phyloP scores from a whole-genome alignment of 495 filamentous ascomycete species.

The Margaritispora aquatica region DNA sequence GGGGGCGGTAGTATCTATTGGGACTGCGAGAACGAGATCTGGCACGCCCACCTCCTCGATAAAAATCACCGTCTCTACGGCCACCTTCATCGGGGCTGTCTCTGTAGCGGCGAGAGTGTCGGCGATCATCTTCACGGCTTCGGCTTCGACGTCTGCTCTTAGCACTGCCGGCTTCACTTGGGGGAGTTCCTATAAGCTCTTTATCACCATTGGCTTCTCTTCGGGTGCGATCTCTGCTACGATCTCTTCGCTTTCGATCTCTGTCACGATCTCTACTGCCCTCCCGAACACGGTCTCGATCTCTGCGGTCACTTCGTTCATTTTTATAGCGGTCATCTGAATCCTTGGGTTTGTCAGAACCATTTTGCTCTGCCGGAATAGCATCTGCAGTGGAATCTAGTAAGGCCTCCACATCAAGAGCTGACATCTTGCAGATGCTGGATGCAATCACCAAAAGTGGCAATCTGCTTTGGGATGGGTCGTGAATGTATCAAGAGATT shows the following conservation, averaged over 20 bases:
- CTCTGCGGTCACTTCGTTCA: conserved; percentile 41
- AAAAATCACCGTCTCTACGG: conserved; percentile 65
- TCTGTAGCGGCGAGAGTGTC: conserved; percentile 75
- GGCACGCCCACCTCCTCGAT: conserved; percentile 62
- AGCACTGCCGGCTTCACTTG: conserved; percentile 78
- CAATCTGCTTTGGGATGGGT: background rate
- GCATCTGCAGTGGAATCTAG: conserved; percentile 79
- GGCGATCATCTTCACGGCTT: conserved; percentile 73
- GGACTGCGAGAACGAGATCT: conserved; percentile 74
- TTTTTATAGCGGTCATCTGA: conserved; percentile 52
- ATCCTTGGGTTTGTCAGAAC: conserved; percentile 43
- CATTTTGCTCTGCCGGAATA: conserved; percentile 42
- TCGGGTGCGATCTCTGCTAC: conserved; percentile 49
- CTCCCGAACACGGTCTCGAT: conserved; percentile 40
- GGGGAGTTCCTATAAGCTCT: conserved; percentile 57
- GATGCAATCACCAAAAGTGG: background rate
- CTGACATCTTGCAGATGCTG: conserved; percentile 59
- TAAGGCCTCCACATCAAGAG: conserved; percentile 88
- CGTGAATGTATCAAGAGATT: too few species aligned
- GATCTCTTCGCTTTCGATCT: conserved; percentile 62
- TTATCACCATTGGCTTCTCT: conserved; percentile 54
- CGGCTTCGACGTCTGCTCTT: conserved; percentile 78
- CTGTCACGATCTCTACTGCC: conserved; percentile 46
- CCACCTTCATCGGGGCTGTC: conserved; percentile 55
- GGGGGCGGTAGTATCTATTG: conserved; percentile 70